Base-by-base conservation (phyloP, 169 alveolate genomes). In the Cyclospora cayetanensis region DNA sequence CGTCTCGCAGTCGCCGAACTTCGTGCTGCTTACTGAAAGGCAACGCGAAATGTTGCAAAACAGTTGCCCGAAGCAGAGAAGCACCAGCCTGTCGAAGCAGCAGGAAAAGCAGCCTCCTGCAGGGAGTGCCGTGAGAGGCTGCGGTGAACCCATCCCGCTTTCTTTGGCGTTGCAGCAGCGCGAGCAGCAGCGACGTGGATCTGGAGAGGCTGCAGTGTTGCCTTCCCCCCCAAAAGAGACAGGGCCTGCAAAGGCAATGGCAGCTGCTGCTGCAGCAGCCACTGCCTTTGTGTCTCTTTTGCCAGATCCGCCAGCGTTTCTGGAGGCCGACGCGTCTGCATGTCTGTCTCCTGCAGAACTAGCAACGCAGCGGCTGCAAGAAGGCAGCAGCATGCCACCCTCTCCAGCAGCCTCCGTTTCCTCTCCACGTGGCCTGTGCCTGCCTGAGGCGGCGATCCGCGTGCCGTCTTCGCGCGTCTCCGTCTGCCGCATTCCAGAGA, bases 381-480 rank as follows among this genome's bases (percentile, higher is more conserved):
- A n/a, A n/a, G n/a, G 31, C 50, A 46, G 50, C 88, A 50, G 35
- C 72, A 27, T 34, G 72, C 43, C 5, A 76, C 46, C 70, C 42
- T 42, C 70, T 15, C 72, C 88, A 50, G 88, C 88, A 46, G 88
- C 52, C 43, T n/a, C n/a, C n/a, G n/a, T n/a, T n/a, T n/a, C n/a
- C n/a, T n/a, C n/a, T n/a, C n/a, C n/a, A n/a, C n/a, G n/a, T n/a
- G n/a, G n/a, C n/a, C n/a, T n/a, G n/a, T n/a, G n/a, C n/a, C n/a
- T n/a, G n/a, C n/a, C n/a, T n/a, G n/a, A n/a, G n/a, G n/a, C n/a
- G n/a, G n/a, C n/a, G n/a, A n/a, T n/a, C n/a, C n/a, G n/a, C n/a
- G n/a, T n/a, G n/a, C n/a, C n/a, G n/a, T n/a, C n/a, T n/a, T n/a
- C n/a, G n/a, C n/a, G n/a, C n/a, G n/a, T n/a, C n/a, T n/a, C n/a